phyloP scores from a whole-genome alignment of 768 basidiomycete genomes.

The Collybiopsis luxurians region DNA sequence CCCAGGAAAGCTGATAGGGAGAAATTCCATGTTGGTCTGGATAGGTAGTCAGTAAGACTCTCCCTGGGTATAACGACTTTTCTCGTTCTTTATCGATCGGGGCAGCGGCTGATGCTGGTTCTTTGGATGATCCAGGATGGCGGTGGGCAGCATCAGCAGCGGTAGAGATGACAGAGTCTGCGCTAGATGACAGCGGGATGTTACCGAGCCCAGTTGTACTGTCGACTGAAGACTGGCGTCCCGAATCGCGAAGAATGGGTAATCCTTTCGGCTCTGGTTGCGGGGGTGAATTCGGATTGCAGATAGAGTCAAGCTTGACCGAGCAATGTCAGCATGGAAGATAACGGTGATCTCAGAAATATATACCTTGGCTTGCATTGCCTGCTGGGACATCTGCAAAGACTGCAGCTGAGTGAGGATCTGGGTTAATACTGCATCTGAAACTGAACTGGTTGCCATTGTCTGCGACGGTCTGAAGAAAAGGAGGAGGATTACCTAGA shows the following conservation, averaged over 20 bases:
- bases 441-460: conserved; percentile 5
- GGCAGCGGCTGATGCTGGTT: conserved; percentile 39
- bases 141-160: background rate
- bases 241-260: conserved; percentile 29
- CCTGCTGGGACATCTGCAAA: conserved; percentile 73
- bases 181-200: conserved; percentile 14
- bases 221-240: conserved; percentile 5
- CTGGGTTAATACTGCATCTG: conserved; percentile 65
- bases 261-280: background rate
- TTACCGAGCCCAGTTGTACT: conserved; percentile 25
- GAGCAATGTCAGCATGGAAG: background rate
- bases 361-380: conserved; percentile 73
- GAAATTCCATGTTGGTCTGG: conserved; percentile 91
- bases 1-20: conserved; percentile 82
- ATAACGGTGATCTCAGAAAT: background rate
- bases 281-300: conserved; percentile 8
- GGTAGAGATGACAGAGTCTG: conserved; percentile 23
- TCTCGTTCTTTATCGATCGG: conserved; percentile 39
- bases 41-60: conserved; percentile 86
- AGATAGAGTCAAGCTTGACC: conserved; percentile 51
- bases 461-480: no score
- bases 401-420: conserved; percentile 71
- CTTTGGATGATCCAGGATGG: background rate
- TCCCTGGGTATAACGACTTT: conserved; percentile 73
- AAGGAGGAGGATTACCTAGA: no score